Evolutionary conservation across 768 basidiomycete genomes (phyloP).

Genomic region (Amanita pseudoporphyria): DNA sequence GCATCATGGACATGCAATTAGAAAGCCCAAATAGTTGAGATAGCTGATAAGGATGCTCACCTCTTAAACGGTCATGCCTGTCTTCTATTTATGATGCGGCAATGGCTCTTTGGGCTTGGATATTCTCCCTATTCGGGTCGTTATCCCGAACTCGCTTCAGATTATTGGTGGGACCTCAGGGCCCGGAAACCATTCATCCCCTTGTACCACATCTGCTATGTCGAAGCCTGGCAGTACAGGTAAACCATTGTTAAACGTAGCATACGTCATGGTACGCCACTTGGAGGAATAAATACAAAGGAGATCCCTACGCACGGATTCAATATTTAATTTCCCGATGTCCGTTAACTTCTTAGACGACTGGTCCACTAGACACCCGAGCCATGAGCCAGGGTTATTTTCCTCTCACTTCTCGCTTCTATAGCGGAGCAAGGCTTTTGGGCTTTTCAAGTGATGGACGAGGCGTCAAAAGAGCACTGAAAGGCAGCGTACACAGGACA

Average conservation of each 20-base stretch:
- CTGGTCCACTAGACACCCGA: conserved; percentile 33
- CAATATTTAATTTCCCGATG: conserved; percentile 11
- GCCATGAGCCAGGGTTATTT: conserved; percentile 11
- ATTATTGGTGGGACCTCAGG: conserved; percentile 71
- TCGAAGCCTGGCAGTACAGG: conserved; percentile 70
- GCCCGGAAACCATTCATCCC: conserved; percentile 73
- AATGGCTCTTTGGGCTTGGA: conserved; percentile 15
- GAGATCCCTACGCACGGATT: not conserved
- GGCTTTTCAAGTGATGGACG: conserved; percentile 91
- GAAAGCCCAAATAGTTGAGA: too few species aligned
- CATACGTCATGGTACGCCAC: conserved; percentile 21
- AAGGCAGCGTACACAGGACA: conserved; percentile 48
- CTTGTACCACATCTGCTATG: conserved; percentile 36
- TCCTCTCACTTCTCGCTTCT: conserved; percentile 86
- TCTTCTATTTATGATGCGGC: conserved; percentile 43
- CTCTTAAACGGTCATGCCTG: conserved; percentile 58
- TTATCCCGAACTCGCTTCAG: conserved; percentile 67
- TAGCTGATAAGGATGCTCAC: conserved; percentile 32
- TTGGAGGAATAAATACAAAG: conserved; percentile 18
- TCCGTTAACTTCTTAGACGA: too few species aligned
- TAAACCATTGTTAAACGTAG: conserved; percentile 65
- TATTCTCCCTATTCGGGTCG: conserved; percentile 39
- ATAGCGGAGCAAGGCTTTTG: conserved; percentile 92
- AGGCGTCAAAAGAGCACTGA: conserved; percentile 40
- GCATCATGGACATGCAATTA: too few species aligned